These are phyloP conservation scores for Magnusiomyces fungicola DNA, from an alignment of 1,139 yeast species.

Conservation along the genomic window DNA sequence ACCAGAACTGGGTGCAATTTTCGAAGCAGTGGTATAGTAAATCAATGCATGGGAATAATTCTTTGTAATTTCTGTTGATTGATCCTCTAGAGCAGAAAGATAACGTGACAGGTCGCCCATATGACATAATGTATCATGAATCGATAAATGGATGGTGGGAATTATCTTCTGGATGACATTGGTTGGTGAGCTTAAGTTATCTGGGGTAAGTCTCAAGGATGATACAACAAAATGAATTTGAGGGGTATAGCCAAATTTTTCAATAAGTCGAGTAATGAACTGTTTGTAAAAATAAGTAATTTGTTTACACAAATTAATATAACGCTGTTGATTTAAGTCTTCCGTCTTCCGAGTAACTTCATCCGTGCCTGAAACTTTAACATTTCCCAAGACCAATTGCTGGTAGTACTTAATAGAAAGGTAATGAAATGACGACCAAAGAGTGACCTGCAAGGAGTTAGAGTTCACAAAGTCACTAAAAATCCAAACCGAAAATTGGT, in stretches of 20 bases:
- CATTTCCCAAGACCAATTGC: slow-evolving; percentile 8
- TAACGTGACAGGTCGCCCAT: slow-evolving; percentile 24
- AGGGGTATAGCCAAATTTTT: slow-evolving; percentile 14
- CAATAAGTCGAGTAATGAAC: slow-evolving; percentile 16
- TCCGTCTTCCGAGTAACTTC: slow-evolving; percentile 3
- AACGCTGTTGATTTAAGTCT: slow-evolving; percentile 14
- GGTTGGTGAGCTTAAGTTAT: neutral
- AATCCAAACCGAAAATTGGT: slow-evolving; percentile 16
- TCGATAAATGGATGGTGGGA: slow-evolving; percentile 9
- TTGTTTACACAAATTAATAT: slow-evolving; percentile 18
- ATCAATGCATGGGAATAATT: slow-evolving; percentile 18
- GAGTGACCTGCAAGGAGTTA: slow-evolving; percentile 10
- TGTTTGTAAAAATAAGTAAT: slow-evolving; percentile 17
- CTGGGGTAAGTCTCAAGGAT: slow-evolving; percentile 5
- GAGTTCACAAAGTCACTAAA: slow-evolving; percentile 13
- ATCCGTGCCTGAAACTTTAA: neutral
- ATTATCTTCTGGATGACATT: slow-evolving; percentile 6
- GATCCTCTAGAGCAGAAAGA: slow-evolving; percentile 9
- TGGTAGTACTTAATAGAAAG: slow-evolving; percentile 16
- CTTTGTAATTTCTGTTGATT: slow-evolving; percentile 2
- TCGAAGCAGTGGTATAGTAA: slow-evolving; percentile 21
- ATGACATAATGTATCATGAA: slow-evolving; percentile 15
- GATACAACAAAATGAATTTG: slow-evolving; percentile 9
- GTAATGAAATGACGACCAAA: slow-evolving; percentile 17
- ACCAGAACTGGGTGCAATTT: slow-evolving; percentile 16